Conservation (phyloP, 1,284 basidiomycete species). For the Fistulinella cinereoalba region DNA sequence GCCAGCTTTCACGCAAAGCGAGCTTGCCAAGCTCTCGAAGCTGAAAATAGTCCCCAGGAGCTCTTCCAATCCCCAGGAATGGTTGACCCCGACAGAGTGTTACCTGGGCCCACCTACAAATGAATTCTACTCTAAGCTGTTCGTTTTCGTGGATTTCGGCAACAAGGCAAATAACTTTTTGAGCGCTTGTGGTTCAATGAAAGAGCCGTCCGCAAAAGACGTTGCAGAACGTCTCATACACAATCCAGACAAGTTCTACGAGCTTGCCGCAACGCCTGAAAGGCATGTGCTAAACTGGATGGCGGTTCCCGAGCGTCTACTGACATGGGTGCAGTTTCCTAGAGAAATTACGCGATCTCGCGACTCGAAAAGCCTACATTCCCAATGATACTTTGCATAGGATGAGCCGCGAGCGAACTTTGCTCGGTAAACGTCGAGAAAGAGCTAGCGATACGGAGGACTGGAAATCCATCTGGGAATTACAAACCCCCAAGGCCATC, state of each 20-base stretch:
- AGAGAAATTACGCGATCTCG: conserved; percentile 4
- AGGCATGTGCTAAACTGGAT: neutral
- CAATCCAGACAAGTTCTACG: conserved; percentile 8
- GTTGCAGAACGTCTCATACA: conserved; percentile 47
- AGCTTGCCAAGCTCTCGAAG: conserved; percentile 1
- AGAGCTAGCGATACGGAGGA: conserved; percentile 53
- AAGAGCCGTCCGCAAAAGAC: conserved; percentile 41
- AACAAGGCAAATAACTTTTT: conserved; percentile 77
- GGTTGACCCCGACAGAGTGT: conserved; percentile 2
- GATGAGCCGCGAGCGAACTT: conserved; percentile 68
- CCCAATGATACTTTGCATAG: conserved; percentile 28
- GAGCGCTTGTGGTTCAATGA: conserved; percentile 81
- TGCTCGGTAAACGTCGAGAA: conserved; percentile 59
- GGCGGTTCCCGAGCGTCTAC: neutral
- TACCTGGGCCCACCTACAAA: conserved; percentile 3
- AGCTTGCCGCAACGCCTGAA: conserved; percentile 2
- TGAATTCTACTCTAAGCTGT: conserved; percentile 45
- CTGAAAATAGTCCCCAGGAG: conserved; percentile 8
- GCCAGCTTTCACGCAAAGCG: conserved; percentile 2
- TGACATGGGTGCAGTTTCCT: conserved; percentile 1
- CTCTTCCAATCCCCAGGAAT: neutral
- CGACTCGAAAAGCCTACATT: neutral
- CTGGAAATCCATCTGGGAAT: conserved; percentile 36
- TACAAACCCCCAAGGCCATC: conserved; percentile 58
- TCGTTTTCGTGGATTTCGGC: conserved; percentile 88